These are phyloP conservation scores for Peziza echinospora DNA, from an alignment of 495 filamentous ascomycete genomes.

Conservation along the genomic window DNA sequence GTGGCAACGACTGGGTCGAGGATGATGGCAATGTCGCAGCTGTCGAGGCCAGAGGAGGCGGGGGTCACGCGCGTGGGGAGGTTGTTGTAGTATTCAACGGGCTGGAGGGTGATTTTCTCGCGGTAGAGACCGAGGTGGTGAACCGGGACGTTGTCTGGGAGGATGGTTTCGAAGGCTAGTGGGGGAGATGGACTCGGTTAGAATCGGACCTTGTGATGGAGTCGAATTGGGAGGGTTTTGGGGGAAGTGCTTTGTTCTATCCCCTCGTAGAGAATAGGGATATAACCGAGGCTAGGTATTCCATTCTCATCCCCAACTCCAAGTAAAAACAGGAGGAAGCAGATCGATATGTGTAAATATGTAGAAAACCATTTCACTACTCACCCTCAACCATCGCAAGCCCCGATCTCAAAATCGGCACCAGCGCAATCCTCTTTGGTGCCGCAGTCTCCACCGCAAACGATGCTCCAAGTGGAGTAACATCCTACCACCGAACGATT, in stretches of 20 bases:
- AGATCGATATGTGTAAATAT: neutral
- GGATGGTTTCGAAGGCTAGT: constrained; percentile 56
- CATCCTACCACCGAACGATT: constrained; percentile 36
- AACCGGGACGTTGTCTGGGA: constrained; percentile 59
- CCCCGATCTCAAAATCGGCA: constrained; percentile 79
- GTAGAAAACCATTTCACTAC: too few relatives aligned
- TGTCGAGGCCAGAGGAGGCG: constrained; percentile 23
- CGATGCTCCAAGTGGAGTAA: constrained; percentile 49
- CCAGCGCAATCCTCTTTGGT: constrained; percentile 50
- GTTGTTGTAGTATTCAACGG: constrained; percentile 98
- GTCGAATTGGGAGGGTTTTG: too few relatives aligned
- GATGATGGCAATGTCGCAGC: constrained; percentile 48
- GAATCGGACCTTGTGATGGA: too few relatives aligned
- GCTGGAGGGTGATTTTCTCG: constrained; percentile 59
- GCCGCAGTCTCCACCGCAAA: constrained; percentile 36
- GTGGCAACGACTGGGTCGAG: constrained; percentile 89
- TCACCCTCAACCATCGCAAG: constrained; percentile 74
- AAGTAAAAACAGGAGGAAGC: neutral
- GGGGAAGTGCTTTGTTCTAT: too few relatives aligned
- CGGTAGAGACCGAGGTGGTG: constrained; percentile 90
- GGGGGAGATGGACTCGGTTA: neutral
- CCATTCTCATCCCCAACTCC: too few relatives aligned
- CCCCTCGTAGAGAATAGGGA: constrained; percentile 1
- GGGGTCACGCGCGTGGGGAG: constrained; percentile 47
- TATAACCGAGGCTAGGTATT: too few relatives aligned